phyloP scores from a whole-genome alignment of 176 grass and related monocot species.

The Alopecurus myosuroides region DNA sequence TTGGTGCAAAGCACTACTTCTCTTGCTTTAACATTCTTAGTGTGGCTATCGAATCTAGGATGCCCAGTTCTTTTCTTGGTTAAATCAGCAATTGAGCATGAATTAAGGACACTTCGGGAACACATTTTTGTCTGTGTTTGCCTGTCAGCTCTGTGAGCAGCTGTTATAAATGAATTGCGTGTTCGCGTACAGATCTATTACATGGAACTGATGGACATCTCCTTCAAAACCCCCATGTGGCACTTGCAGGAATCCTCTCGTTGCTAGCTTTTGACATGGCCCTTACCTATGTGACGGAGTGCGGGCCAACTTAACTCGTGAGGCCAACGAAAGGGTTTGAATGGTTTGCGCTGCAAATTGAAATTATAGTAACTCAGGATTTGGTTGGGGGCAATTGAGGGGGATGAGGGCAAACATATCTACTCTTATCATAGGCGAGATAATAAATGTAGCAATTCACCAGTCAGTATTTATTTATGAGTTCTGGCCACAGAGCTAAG shows the following conservation, averaged over 20 bases:
- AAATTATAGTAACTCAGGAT: not conserved
- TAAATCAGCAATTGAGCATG: not conserved
- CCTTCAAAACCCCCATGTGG: not conserved
- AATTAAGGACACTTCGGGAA: not conserved
- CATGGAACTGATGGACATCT: not conserved
- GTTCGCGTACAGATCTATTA: not conserved
- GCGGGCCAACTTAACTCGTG: not conserved
- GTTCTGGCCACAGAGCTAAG: not conserved
- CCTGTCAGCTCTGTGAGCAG: not conserved
- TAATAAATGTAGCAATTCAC: not conserved
- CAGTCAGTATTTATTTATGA: not conserved
- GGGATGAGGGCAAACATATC: not conserved
- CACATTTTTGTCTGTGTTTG: not conserved
- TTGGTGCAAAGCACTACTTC: not conserved
- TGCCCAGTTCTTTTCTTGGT: not conserved
- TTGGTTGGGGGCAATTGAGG: not conserved
- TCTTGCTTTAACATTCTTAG: not conserved
- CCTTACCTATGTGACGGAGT: not conserved
- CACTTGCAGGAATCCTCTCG: not conserved
- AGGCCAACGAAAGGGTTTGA: not conserved
- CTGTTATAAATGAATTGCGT: not conserved
- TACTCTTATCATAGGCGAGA: not conserved
- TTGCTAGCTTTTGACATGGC: not conserved
- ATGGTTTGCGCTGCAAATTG: not conserved
- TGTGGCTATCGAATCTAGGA: not conserved